A percentile compares a stretch with the other conserved stretches of the same genome.
phyloP scores from a whole-genome alignment of 2,329 filamentous ascomycete species.

The Talaromyces sp. region DNA sequence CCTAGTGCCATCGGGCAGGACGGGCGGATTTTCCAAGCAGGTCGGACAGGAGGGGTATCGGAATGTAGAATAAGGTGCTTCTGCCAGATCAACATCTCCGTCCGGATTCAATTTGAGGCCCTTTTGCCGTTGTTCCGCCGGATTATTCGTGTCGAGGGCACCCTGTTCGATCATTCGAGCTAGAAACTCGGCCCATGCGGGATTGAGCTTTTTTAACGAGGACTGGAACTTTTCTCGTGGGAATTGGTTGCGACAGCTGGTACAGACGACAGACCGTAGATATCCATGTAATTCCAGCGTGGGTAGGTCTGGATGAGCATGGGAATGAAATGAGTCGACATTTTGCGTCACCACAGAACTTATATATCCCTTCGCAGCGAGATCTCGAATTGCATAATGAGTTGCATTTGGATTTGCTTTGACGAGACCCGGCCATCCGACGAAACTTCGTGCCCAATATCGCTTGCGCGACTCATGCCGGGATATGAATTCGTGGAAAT shows the following conservation, averaged over 20 bases:
- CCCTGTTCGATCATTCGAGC: constrained; percentile 71
- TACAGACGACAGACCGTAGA: constrained; percentile 77
- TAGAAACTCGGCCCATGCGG: constrained; percentile 79
- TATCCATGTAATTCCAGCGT: constrained; percentile 92
- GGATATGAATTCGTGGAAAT: constrained; percentile 83
- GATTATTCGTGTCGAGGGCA: constrained; percentile 76
- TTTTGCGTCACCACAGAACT: constrained; percentile 88
- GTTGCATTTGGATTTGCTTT: constrained; percentile 77
- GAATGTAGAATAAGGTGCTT: constrained; percentile 85
- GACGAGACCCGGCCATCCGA: constrained; percentile 84
- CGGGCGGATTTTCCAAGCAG: constrained; percentile 69
- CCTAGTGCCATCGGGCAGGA: constrained; percentile 56
- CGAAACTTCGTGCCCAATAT: constrained; percentile 93
- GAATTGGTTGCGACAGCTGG: constrained; percentile 73
- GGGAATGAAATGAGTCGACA: constrained; percentile 89
- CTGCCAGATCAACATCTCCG: constrained; percentile 87
- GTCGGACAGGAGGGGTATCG: constrained; percentile 86
- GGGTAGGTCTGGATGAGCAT: constrained; percentile 71
- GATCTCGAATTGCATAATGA: constrained; percentile 74
- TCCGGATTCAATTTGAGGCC: constrained; percentile 89
- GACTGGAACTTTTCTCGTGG: constrained; percentile 74
- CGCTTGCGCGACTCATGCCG: constrained; percentile 84
- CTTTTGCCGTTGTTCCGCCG: constrained; percentile 65
- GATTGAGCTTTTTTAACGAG: constrained; percentile 77
- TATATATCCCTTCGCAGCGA: constrained; percentile 73